phyloP scores from a whole-genome alignment of 2,329 filamentous ascomycete species.

The Pyrenophora tritici-repentis region DNA sequence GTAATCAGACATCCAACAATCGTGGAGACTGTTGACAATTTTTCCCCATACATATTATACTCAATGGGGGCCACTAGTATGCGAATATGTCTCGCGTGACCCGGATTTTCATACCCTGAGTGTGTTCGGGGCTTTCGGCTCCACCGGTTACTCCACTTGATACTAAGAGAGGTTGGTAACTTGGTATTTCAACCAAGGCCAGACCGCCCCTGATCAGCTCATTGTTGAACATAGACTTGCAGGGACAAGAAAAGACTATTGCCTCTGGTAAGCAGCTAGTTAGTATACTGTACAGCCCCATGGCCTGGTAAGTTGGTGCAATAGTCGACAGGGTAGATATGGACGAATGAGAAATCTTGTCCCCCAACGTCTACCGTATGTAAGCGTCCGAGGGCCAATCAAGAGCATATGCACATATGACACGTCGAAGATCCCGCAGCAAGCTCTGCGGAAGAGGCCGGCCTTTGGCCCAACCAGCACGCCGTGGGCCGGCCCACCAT shows the following conservation, averaged over 20 bases:
- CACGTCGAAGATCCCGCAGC: constrained; percentile 29
- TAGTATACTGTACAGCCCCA: constrained; percentile 10
- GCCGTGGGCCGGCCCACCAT: constrained; percentile 27
- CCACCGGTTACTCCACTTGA: constrained; percentile 20
- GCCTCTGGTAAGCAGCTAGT: constrained; percentile 2
- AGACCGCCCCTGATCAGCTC: constrained; percentile 10
- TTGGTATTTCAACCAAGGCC: not conserved
- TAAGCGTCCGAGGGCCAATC: constrained; percentile 24
- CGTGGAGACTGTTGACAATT: not conserved
- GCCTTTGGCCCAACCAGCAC: constrained; percentile 25
- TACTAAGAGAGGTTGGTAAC: constrained; percentile 6
- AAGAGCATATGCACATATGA: constrained; percentile 18
- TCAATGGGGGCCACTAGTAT: constrained; percentile 3
- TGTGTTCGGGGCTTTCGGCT: constrained; percentile 18
- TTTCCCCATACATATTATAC: not conserved
- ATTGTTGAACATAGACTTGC: constrained; percentile 16
- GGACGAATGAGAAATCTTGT: constrained; percentile 22
- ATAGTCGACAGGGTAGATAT: constrained; percentile 4
- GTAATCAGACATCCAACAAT: constrained; percentile 15
- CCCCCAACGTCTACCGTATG: constrained; percentile 7
- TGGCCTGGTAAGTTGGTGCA: constrained; percentile 1
- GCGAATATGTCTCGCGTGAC: constrained; percentile 7
- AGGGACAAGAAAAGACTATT: constrained; percentile 8
- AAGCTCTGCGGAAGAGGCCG: constrained; percentile 17
- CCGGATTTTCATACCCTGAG: constrained; percentile 19